Evolutionary conservation across 2,329 filamentous ascomycete species (phyloP), one percentile per base, ranked within the genome.

Genomic region (Bipolaris zeicola): DNA sequence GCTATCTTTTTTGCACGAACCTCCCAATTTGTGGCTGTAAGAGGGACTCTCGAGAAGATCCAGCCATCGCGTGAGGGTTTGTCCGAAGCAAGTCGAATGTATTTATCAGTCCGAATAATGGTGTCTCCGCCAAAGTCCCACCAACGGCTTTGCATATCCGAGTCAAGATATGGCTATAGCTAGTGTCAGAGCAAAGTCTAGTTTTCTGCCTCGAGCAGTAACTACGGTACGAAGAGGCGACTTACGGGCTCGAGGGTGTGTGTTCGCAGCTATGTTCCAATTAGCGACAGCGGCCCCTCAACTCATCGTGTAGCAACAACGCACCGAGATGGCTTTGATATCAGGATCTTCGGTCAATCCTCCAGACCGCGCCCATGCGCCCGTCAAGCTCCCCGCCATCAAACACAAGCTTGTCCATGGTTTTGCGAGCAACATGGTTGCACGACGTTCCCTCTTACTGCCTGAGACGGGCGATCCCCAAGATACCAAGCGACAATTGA

Each of bases 11-110:
- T 34, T 13, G 31, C 50, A 49, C 63, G 58, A 69, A 87, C 85
- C 82, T 98, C 92, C 95, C 95, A 99, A 80, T 99, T 99, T 39
- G 94, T 99, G 43, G 95, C 95, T 8, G 95, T 99, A 69, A 99
- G 80, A 26, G 95, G 95, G 47, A 98, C 91, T 58, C 93, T 86
- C 46, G 93, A 97, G 81, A 94, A 98, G 65, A 98, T 82, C 91
- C 91, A 97, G 71, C 95, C 95, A 70, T 87, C 85, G 79, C 96
- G 92, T 69, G 94, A 97, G 58, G 91, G 90, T 61, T 90, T 89
- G 79, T 98, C 92, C 57, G 92, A 90, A 28, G 93, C 93, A 55
- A 99, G 86, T 67, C 95, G 92, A 68, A 99, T 89, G 79, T 98
- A 97, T 78, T 85, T 83, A 72, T 89, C 87, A 61, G 86, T 84